Conservation (phyloP, 345 rosid species). For the Eutrema yunnanense region DNA sequence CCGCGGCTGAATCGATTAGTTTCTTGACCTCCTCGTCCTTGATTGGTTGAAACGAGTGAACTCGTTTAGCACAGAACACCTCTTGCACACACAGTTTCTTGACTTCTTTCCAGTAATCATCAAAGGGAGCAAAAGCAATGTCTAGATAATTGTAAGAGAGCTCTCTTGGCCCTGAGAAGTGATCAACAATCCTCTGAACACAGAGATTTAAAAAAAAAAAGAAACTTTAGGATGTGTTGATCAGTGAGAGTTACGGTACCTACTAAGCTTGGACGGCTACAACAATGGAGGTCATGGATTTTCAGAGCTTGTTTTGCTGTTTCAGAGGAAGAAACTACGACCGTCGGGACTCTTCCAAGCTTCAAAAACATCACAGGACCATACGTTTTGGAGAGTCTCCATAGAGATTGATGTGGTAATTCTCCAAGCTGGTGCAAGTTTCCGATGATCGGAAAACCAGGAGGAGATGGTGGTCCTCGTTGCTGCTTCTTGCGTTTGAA, state of each 20-base stretch:
- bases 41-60: slow-evolving; percentile 31
- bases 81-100: slow-evolving; percentile 33
- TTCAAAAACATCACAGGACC: slow-evolving; percentile 33
- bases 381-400: slow-evolving; percentile 24
- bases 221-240: background rate
- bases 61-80: slow-evolving; percentile 33
- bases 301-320: slow-evolving; percentile 20
- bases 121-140: slow-evolving; percentile 40
- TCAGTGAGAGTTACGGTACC: background rate
- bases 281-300: slow-evolving; percentile 12
- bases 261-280: slow-evolving; percentile 19
- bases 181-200: background rate
- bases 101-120: slow-evolving; percentile 41
- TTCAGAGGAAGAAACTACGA: slow-evolving; percentile 24
- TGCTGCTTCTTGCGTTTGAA: slow-evolving; percentile 19
- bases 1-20: slow-evolving; percentile 26
- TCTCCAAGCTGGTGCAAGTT: slow-evolving; percentile 31
- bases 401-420: slow-evolving; percentile 32
- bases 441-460: slow-evolving; percentile 32
- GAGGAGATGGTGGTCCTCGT: slow-evolving; percentile 16
- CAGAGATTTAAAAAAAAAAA: background rate
- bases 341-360: slow-evolving; percentile 23
- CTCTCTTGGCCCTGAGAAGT: slow-evolving; percentile 23
- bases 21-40: slow-evolving; percentile 39
- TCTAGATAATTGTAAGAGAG: slow-evolving; percentile 44